Base-by-base conservation (phyloP, 208 protist species). In the Leishmania tropica region DNA sequence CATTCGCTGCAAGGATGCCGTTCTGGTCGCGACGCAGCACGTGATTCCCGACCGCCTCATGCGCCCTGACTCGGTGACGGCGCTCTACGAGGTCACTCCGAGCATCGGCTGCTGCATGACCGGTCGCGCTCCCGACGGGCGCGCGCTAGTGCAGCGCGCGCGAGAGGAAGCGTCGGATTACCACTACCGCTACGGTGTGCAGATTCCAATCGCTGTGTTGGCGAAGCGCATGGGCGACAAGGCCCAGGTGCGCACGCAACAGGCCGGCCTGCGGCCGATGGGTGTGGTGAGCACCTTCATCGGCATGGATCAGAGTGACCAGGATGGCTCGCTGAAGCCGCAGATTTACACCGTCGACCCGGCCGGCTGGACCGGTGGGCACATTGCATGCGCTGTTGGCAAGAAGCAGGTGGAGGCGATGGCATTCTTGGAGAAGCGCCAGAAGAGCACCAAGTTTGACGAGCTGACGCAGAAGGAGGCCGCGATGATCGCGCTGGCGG, bases 1-100 rank as follows among this genome's bases (percentile, higher is more conserved):
- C 58, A 96, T 99, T 31, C 85, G 98, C 45, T 98, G 98, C 81
- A 98, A 98, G 75, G 98, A 99, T 87, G 94, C 87, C 73, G 92
- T 92, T 10, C 87, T 98, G 62, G 94, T 99, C 10, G 96, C 99
- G 54, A 99, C 98, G 40, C 98, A 99, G 88, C 99, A 99, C 88
- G 99, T 99, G 85, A 97, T 99, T 51, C 98, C 97, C 40, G 99
- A 99, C 76, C 99, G 97, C 78, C 90, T 99, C n/a, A 94, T 99
- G 81, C 98, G 98, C 37, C 91, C 98, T 47, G 90, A 91, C 70
- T 98, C 98, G 6, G 92, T 99, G 60, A 99, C 98, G 2, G 94
- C 98, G 64, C 92, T 99, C 48, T 99, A 98, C 84, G 90, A 92
- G 51, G 86, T 99, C 40, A 99, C 96, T 35, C 88, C 93, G 7